Percentiles rank a stretch among this genome's conserved stretches.
Conservation (phyloP, 2,329 filamentous ascomycete species). For the Scedosporium apiospermum region DNA sequence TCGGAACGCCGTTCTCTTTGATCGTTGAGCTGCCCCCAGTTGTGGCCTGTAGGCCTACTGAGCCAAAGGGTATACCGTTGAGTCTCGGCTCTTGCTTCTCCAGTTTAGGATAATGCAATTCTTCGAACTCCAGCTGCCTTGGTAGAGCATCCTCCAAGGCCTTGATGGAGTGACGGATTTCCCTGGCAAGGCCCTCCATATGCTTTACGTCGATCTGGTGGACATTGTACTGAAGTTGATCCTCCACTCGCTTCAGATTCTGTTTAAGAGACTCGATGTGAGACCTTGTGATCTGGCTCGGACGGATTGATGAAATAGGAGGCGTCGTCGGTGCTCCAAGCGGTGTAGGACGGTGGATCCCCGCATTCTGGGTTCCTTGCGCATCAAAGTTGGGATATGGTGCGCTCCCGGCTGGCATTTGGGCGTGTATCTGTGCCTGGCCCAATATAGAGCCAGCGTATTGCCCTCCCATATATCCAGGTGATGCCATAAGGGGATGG, state of each 20-base stretch:
- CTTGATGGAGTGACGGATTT: constrained; percentile 34
- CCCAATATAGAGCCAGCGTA: neutral
- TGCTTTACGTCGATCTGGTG: constrained; percentile 51
- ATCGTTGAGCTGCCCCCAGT: neutral
- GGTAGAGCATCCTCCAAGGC: constrained; percentile 39
- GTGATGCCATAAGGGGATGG: constrained; percentile 12
- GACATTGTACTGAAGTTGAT: constrained; percentile 51
- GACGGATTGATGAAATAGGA: constrained; percentile 48
- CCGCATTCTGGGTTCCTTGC: neutral
- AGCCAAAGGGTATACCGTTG: constrained; percentile 1
- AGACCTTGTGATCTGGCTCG: constrained; percentile 51
- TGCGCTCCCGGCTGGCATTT: neutral
- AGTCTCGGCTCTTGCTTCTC: constrained; percentile 15
- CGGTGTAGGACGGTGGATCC: neutral
- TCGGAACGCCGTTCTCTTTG: neutral
- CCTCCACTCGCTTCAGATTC: constrained; percentile 29
- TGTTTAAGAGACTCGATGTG: constrained; percentile 49
- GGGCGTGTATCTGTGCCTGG: neutral
- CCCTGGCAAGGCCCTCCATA: constrained; percentile 32
- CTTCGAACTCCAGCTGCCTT: constrained; percentile 36
- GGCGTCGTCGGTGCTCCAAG: constrained; percentile 21
- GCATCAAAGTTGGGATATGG: neutral
- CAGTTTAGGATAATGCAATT: constrained; percentile 27
- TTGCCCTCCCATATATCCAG: constrained; percentile 2
- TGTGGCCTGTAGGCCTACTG: neutral